Base-by-base conservation (phyloP, 2,329 filamentous ascomycete species). In the Trichoderma atroviride region DNA sequence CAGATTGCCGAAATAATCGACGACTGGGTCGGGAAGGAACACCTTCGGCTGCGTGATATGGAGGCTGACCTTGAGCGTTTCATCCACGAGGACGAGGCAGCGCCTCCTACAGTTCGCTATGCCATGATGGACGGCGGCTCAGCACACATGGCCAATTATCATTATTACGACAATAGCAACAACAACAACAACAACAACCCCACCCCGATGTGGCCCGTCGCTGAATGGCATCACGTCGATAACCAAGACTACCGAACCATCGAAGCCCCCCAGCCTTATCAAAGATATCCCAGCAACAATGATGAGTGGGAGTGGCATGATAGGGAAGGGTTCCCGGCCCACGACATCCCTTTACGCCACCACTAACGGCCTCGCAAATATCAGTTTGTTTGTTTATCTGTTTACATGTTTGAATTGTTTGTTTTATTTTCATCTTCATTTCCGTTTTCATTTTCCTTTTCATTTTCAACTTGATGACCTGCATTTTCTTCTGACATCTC, bases 1-100 rank as follows among this genome's bases (percentile, higher is more conserved):
- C 81, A 80, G 57, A 90, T 91, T 71, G 88, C 88, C 33, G 79
- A 79, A 31, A 78, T 86, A n/a, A 88, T 91, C 67, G 88, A 90
- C 72, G 77, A 81, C 33, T 91, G 88, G 88, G 86, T 87, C 31
- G 87, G 88, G 0, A 80, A 81, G 16, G 85, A 85, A 13, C 83
- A 83, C 37, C 77, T 90, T 52, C 83, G 84, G 56, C 80, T 90
- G 33, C 82, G 83, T 71, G 85, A 88, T 70, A 87, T 89, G 81
- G 87, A 89, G 73, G 88, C 88, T 2, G 86, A 90, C 71, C 79
- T 90, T 37, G 84, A 86, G 69, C 78, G 84, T 69, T 89, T 89
- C 74, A 80, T 76, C 22, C 72, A 77, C 7, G 70, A 64, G 14
- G 73, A 76, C 13, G 71, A 72, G 13, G 24, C 47, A 31, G 43